These are phyloP conservation scores for Lentinula sp. DNA, from an alignment of 768 basidiomycete species.

Conservation along the genomic window DNA sequence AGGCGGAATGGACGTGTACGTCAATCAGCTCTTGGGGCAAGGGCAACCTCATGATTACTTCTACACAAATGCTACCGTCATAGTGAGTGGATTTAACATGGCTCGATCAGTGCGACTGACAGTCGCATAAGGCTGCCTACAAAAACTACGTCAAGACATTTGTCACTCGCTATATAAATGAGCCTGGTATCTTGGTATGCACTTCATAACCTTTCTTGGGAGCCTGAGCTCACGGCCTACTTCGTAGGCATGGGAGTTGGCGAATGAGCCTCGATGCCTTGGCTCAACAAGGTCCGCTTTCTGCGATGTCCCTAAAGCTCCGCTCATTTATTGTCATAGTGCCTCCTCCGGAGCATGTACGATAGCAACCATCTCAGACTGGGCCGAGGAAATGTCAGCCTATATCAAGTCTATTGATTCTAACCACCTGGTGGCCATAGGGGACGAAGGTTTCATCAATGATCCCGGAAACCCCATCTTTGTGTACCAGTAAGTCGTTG, in stretches of 20 bases:
- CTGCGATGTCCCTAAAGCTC: neutral
- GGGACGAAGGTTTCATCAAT: conserved; percentile 62
- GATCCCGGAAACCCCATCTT: conserved; percentile 39
- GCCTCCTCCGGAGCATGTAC: conserved; percentile 40
- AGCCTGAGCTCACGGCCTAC: neutral
- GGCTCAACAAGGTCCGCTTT: conserved; percentile 33
- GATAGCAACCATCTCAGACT: conserved; percentile 45
- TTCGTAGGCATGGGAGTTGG: conserved; percentile 21
- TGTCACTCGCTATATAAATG: conserved; percentile 45
- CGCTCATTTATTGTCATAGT: neutral
- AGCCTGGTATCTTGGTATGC: conserved; percentile 51
- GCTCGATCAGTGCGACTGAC: neutral
- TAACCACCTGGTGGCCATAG: conserved; percentile 57
- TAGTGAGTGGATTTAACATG: conserved; percentile 22
- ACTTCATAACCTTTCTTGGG: conserved; percentile 14
- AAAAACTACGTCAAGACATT: conserved; percentile 46
- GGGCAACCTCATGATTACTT: conserved; percentile 47
- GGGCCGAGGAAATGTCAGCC: conserved; percentile 48
- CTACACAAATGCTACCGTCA: conserved; percentile 50
- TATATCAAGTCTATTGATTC: conserved; percentile 59
- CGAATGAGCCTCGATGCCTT: conserved; percentile 39
- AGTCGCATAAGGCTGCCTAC: conserved; percentile 29
- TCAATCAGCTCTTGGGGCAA: conserved; percentile 41
- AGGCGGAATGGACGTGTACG: conserved; percentile 67
- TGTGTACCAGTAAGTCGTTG: conserved; percentile 46